Base-by-base conservation (phyloP, 768 basidiomycete genomes). In the Cystofilobasidium bisporidii region DNA sequence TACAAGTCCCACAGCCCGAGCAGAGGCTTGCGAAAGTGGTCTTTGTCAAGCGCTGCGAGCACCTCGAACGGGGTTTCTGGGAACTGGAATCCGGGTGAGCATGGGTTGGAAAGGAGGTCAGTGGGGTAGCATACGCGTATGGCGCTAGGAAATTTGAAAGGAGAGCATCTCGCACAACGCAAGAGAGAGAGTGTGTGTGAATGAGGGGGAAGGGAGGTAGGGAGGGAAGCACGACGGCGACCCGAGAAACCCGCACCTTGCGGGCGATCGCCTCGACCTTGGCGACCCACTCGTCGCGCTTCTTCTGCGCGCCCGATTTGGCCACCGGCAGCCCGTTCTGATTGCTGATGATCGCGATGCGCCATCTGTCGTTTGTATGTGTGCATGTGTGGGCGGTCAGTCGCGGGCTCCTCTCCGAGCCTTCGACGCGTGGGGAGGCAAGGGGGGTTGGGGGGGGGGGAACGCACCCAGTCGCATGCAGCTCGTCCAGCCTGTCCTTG, bases 1-100 rank as follows among this genome's bases (percentile, higher is more conserved):
- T 93, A 77, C 70, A 86, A 85, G 65, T 82, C 79, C 85, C 87
- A 94, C 82, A 93, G 91, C 3, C 90, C 90, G 15, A 83, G 84
- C 80, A 89, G 86, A 4, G 92, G 92, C 76, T 96, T 96, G 20
- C 92, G 80, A 72, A 83, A 89, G 38, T 81, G 81, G 72, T 94
- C 91, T 71, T 81, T 84, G 8, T 81, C 83, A 1, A 82, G 84
- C 0, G 91, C 91, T 11, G 88, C 91, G 65, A 91, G 82, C 41
- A 94, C 71, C 53, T 83, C 84, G 72, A 96, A 87, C 0, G 91
- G 89, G 0, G 89, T 79, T 22, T 82, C 69, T 26, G 45, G 28
- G 22, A 69, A 36, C 68, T 69, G 47, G 43, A n/a, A n/a, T n/a
- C n/a, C n/a, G n/a, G n/a, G n/a, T n/a, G n/a, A n/a, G n/a, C n/a